Base-by-base conservation (phyloP, 768 basidiomycete genomes). In the Mycena olivaceomarginata region DNA sequence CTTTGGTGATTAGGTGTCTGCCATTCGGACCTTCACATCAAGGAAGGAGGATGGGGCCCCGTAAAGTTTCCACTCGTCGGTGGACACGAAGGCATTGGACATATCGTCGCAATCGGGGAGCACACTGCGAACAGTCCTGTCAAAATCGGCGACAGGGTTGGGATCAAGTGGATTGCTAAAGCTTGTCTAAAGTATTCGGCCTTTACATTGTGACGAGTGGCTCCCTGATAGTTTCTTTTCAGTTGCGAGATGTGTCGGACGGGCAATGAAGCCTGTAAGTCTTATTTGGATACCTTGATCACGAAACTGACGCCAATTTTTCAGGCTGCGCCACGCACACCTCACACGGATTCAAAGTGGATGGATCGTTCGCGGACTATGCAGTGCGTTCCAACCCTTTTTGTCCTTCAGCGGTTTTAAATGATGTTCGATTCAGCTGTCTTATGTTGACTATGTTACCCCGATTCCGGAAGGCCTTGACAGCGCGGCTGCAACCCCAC, bases 81-180 rank as follows among this genome's bases (percentile, higher is more conserved):
- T 15, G 95, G 96, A 0, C 96, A 96, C 84, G 94, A 96, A 84
- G 96, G 95, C 51, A 92, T 95, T 31, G 96, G 96, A 7, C 86
- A 87, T 57, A 85, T 97, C 60, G 94, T 96, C 22, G 96, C 95
- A 40, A 94, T 97, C 80, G 96, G 92, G 9, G 89, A 88, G 10
- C 86, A 93, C 81, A 92, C 92, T 1, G 74, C 77, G 74, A 85
- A 65, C 20, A 84, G 73, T 86, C 87, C 53, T 81, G 87, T 95
- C 70, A 92, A 94, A 81, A 77, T 95, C 40, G 96, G 96, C 25
- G 94, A 95, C 76, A 88, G 93, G 12, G 95, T 96, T 48, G 96
- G 96, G 4, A 87, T 96, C 84, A 96, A 96, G 83, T 94, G 93
- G 93, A 85, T 92, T 86, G 82, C 83, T 0, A 84, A 83, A 59